Percentiles rank a stretch among this genome's conserved stretches.
Evolutionary conservation across 441 rosid genomes (phyloP).

Genomic region (Erodium texanum): DNA sequence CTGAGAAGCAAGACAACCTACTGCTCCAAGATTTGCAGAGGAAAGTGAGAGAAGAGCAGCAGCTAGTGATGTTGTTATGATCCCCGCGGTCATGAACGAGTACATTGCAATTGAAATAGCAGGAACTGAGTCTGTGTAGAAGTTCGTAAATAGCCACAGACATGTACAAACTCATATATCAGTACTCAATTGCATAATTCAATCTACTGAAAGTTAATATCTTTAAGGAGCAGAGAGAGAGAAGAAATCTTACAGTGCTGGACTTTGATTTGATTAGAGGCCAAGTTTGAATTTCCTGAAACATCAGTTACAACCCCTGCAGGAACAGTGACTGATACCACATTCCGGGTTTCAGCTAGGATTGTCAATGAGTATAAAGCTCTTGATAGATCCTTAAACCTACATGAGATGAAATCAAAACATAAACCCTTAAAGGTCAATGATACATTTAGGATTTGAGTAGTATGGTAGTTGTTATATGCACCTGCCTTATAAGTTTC

Average conservation of each 20-base stretch:
- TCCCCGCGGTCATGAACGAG: slow-evolving; percentile 43
- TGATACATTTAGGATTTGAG: not conserved
- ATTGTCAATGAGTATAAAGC: slow-evolving; percentile 44
- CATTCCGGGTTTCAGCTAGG: slow-evolving; percentile 22
- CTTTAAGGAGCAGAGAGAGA: not conserved
- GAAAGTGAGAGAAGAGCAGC: slow-evolving; percentile 39
- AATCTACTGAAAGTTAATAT: not conserved
- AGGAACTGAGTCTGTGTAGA: slow-evolving; percentile 33
- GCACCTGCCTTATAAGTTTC: slow-evolving; percentile 56
- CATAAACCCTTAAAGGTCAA: slow-evolving; percentile 1
- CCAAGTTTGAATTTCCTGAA: slow-evolving; percentile 43
- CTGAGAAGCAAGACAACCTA: slow-evolving; percentile 17
- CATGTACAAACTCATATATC: too few species aligned
- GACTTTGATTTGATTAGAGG: slow-evolving; percentile 38
- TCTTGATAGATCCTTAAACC: slow-evolving; percentile 40
- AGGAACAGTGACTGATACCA: slow-evolving; percentile 32
- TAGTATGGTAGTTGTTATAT: slow-evolving; percentile 20
- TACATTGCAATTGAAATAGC: slow-evolving; percentile 37
- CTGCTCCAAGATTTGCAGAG: slow-evolving; percentile 36
- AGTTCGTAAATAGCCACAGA: not conserved
- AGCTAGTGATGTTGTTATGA: slow-evolving; percentile 40
- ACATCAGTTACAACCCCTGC: slow-evolving; percentile 38
- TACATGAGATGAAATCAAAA: slow-evolving; percentile 22
- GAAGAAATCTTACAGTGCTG: slow-evolving; percentile 28
- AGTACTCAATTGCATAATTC: too few species aligned